Base-by-base conservation (phyloP, 768 basidiomycete genomes). In the Naganishia antarctica region DNA sequence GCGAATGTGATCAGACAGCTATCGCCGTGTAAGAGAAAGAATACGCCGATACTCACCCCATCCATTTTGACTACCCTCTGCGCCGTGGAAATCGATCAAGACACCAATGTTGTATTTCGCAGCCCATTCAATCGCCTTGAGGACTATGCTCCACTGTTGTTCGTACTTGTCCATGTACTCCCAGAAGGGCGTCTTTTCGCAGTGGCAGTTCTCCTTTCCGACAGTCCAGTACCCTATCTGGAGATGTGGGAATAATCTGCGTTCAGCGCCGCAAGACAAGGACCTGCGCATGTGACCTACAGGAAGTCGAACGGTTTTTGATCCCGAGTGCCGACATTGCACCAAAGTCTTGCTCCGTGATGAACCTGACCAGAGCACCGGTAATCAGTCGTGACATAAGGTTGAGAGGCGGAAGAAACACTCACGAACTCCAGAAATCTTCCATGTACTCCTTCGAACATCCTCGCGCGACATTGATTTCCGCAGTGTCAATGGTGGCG, bases 401-500 rank as follows among this genome's bases (percentile, higher is more conserved):
- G 3, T 37, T 37, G 34, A 21, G 5, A 5, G 34, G 26, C 23
- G 1, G 16, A 11, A 21, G 21, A 4, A 43, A 40, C 21, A 43
- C 64, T 65, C 41, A 65, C 64, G 58, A 47, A 28, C 46, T 45
- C 75, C 75, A 76, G 63, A 74, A 72, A 21, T 69, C 58, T 32
- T 73, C 71, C 61, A 76, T 50, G 0, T 51, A 46, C 68, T 69
- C 60, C 64, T 46, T 43, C 1, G 45, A 45, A 44, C 84, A 87
- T 2, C 87, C 87, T 18, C 77, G 80, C 5, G 87, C 87, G 1
- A 86, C 81, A 1, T 77, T 46, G 12, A 63, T 34, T 34, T 63
- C 61, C 12, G 70, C 69, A 80, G 78, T 79, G 69, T 3, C 85
- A 23, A 79, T 71, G 3, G 87, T 86, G 61, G 85, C 37, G 85